A percentile compares a stretch with the other conserved stretches of the same genome.
Conservation (phyloP, 2,329 filamentous ascomycete species). For the Diaporthe aspalathi region DNA sequence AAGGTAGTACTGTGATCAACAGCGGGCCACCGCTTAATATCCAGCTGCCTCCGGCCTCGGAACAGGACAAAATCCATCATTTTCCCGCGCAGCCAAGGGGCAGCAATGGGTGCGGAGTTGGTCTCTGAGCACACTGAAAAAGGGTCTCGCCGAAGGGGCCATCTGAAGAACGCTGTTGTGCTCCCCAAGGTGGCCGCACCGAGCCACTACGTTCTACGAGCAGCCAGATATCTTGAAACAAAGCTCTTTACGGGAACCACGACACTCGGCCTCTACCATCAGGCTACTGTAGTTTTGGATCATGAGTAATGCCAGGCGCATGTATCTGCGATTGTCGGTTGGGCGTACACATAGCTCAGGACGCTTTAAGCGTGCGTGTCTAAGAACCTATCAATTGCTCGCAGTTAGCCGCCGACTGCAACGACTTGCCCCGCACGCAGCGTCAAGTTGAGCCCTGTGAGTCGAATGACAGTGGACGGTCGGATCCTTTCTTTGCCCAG, state of each 20-base stretch:
- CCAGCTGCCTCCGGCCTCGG: background rate
- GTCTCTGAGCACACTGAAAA: background rate
- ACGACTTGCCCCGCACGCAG: constrained; percentile 36
- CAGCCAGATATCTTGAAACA: background rate
- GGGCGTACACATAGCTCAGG: constrained; percentile 1
- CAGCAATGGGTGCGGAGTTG: background rate
- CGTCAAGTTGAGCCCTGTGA: constrained; percentile 16
- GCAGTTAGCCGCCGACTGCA: constrained; percentile 35
- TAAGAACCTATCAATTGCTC: constrained; percentile 34
- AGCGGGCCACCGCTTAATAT: background rate
- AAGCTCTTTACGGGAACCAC: background rate
- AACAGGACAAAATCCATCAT: background rate
- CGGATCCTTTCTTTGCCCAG: background rate
- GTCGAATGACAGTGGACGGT: background rate
- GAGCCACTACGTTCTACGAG: background rate
- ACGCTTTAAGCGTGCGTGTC: constrained; percentile 4
- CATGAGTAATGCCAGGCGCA: background rate
- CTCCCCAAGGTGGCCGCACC: background rate
- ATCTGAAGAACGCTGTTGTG: background rate
- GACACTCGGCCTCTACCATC: background rate
- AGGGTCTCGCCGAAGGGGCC: background rate
- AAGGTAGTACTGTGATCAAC: constrained; percentile 9
- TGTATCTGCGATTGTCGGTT: background rate
- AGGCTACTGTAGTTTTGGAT: background rate
- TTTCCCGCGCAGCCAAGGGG: background rate